These are phyloP conservation scores for Hydnum rufescens DNA, from an alignment of 768 basidiomycete genomes.

Conservation along the genomic window DNA sequence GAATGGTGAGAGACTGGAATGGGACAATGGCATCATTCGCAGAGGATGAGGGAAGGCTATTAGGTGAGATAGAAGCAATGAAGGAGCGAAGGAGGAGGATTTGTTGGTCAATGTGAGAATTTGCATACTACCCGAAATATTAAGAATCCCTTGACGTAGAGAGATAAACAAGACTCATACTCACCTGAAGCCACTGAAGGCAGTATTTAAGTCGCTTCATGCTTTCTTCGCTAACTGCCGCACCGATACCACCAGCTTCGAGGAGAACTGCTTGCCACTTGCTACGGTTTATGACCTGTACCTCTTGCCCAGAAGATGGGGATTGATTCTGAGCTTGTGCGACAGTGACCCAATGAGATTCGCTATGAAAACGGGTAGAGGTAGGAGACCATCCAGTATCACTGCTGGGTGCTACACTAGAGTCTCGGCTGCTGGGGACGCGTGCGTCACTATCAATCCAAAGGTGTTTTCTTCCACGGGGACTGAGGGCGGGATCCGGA, in stretches of 20 bases:
- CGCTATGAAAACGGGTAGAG: not conserved
- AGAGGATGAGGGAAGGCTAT: slow-evolving; percentile 10
- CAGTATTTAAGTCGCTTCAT: slow-evolving; percentile 75
- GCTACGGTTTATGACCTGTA: slow-evolving; percentile 45
- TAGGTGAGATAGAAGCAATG: slow-evolving; percentile 31
- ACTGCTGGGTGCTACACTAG: not conserved
- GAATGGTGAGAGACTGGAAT: slow-evolving; percentile 36
- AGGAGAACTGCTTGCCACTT: slow-evolving; percentile 69
- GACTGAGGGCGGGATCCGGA: not conserved
- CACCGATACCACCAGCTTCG: slow-evolving; percentile 75
- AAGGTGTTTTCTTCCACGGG: slow-evolving; percentile 1
- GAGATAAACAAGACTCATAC: slow-evolving; percentile 11
- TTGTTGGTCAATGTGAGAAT: slow-evolving; percentile 69
- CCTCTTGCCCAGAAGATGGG: not conserved
- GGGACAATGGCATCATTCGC: slow-evolving; percentile 14
- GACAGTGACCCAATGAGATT: not conserved
- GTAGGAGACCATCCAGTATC: not conserved
- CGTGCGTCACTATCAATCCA: not conserved
- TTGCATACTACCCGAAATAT: slow-evolving; percentile 38
- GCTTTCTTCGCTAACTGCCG: slow-evolving; percentile 78
- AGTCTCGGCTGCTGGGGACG: not conserved
- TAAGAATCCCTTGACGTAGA: not conserved
- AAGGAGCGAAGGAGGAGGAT: slow-evolving; percentile 71
- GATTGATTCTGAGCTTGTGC: not conserved
- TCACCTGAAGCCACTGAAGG: slow-evolving; percentile 69